phyloP scores from a whole-genome alignment of 2,329 filamentous ascomycete genomes.

The Fusarium mangiferae region DNA sequence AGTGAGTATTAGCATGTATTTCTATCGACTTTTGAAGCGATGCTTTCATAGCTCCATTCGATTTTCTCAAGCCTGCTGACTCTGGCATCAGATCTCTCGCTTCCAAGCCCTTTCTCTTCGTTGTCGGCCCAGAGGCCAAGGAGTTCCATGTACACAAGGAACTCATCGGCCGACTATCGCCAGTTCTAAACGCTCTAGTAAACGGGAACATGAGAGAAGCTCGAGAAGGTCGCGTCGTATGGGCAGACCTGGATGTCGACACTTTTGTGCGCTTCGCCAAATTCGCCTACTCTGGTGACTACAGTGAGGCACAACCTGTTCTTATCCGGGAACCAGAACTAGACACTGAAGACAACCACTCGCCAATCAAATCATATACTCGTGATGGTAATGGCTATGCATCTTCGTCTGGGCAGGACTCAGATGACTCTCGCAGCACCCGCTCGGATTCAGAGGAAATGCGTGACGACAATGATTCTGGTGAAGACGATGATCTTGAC shows the following conservation, averaged over 20 bases:
- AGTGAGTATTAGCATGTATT: constrained; percentile 18
- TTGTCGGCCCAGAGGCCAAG: constrained; percentile 35
- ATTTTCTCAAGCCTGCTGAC: not conserved
- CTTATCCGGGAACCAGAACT: not conserved
- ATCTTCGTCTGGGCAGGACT: not conserved
- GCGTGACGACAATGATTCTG: not conserved
- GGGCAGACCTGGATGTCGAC: constrained; percentile 39
- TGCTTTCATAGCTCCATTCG: not conserved
- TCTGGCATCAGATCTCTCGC: constrained; percentile 28
- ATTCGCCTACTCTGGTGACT: constrained; percentile 41
- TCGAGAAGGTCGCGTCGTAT: constrained; percentile 37
- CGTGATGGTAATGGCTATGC: not conserved
- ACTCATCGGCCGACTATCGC: constrained; percentile 35
- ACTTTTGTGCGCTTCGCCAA: constrained; percentile 45
- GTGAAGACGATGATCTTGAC: not conserved
- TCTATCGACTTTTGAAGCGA: not conserved
- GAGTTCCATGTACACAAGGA: constrained; percentile 43
- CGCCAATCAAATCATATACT: not conserved
- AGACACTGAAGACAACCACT: not conserved
- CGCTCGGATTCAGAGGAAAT: not conserved
- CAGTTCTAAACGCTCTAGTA: constrained; percentile 36
- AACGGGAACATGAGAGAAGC: constrained; percentile 43
- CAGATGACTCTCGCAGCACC: not conserved
- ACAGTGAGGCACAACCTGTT: constrained; percentile 32
- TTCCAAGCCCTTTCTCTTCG: constrained; percentile 42